Conservation (phyloP, 1,139 yeast species). For the Zygoascus sp. region DNA sequence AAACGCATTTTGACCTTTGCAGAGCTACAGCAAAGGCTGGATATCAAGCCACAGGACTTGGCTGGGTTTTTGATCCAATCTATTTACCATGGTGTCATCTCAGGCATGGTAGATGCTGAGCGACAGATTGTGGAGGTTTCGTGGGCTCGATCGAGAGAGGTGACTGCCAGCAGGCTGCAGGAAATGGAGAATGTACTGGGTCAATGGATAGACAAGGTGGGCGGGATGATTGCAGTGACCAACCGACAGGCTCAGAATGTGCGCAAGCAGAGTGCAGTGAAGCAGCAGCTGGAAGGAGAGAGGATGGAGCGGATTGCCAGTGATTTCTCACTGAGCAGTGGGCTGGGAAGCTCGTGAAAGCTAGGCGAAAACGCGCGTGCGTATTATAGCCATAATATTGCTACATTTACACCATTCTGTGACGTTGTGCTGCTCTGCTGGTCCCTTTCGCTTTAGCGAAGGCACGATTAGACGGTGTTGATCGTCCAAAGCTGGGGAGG, state of each 20-base stretch:
- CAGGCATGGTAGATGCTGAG: conserved; percentile 27
- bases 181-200: conserved; percentile 17
- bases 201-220: conserved; percentile 12
- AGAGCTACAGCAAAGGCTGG: conserved; percentile 16
- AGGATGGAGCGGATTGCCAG: background rate
- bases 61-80: conserved; percentile 26
- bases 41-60: conserved; percentile 17
- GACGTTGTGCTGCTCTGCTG: no score
- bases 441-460: no score
- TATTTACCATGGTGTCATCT: conserved; percentile 24
- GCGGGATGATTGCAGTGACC: background rate
- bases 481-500: no score
- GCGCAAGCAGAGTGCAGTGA: background rate
- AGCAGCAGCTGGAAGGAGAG: conserved; percentile 2
- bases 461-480: no score
- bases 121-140: conserved; percentile 20
- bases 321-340: background rate
- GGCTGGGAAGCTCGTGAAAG: background rate
- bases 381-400: no score
- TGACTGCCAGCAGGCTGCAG: conserved; percentile 17
- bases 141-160: conserved; percentile 24
- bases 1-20: conserved; percentile 16
- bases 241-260: background rate
- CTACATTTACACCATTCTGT: no score
- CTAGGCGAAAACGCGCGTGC: background rate